Conservation (phyloP, 176 grass and related monocot genomes). For the Avena atlantica region DNA sequence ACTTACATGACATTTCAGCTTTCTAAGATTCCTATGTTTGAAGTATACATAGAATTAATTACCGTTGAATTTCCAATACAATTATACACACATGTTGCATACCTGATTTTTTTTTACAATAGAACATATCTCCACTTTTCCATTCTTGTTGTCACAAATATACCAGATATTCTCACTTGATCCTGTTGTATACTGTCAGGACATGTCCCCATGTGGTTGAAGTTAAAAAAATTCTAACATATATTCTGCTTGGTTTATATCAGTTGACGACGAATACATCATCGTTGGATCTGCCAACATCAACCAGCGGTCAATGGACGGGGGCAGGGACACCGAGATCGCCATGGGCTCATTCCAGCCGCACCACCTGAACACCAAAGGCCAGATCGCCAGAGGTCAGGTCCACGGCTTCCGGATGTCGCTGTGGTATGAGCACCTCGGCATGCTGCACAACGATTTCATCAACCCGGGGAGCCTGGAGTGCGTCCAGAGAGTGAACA, state of each 20-base stretch:
- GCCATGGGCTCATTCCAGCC: conserved; percentile 85
- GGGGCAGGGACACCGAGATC: conserved; percentile 86
- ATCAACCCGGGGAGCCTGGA: conserved; percentile 59
- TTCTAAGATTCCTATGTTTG: not conserved
- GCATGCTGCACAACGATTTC: conserved; percentile 78
- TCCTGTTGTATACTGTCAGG: conserved; percentile 3
- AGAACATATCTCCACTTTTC: not conserved
- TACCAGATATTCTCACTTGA: not conserved
- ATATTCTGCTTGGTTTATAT: conserved; percentile 35
- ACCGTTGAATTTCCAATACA: not conserved
- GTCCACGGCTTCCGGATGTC: conserved; percentile 90
- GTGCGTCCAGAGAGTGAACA: conserved; percentile 74
- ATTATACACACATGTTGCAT: not conserved
- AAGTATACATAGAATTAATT: not conserved
- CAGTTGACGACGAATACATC: conserved; percentile 94
- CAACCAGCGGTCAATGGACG: conserved; percentile 95
- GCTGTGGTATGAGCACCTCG: conserved; percentile 92
- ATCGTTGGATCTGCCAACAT: conserved; percentile 92
- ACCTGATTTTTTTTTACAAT: not conserved
- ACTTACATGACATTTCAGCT: not conserved
- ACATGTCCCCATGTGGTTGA: conserved; percentile 17
- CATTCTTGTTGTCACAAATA: not conserved
- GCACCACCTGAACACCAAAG: conserved; percentile 59
- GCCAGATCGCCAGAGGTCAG: conserved; percentile 69
- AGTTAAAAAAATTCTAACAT: conserved; percentile 16